phyloP scores from a whole-genome alignment of 495 filamentous ascomycete species.

The Tuber calosporum region DNA sequence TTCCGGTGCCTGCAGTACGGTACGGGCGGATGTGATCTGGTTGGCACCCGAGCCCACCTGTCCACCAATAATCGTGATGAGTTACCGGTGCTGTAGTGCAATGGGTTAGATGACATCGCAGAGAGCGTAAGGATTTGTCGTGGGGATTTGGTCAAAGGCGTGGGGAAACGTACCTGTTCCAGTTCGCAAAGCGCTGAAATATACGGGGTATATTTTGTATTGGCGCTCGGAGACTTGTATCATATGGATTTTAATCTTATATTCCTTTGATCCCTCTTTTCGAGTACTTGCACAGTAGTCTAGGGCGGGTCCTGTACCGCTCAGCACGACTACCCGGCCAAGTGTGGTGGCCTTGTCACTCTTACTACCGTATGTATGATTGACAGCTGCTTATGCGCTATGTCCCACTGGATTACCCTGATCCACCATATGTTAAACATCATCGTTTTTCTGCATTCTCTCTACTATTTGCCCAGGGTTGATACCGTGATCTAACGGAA shows the following conservation, averaged over 20 bases:
- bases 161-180: background rate
- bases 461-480: background rate
- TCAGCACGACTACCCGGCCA: background rate
- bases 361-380: too few relatives aligned
- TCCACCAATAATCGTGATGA: background rate
- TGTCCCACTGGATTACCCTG: background rate
- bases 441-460: background rate
- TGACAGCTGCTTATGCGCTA: background rate
- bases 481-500: background rate
- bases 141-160: background rate
- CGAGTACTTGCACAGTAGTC: too few relatives aligned
- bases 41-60: background rate
- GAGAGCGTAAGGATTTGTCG: background rate
- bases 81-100: too few relatives aligned
- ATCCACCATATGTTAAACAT: background rate
- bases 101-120: background rate
- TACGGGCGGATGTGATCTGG: background rate
- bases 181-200: too few relatives aligned
- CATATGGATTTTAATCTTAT: too few relatives aligned
- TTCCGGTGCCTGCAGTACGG: background rate
- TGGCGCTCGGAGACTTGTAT: too few relatives aligned
- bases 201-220: too few relatives aligned
- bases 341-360: background rate
- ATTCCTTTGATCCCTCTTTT: too few relatives aligned
- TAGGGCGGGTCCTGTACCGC: too few relatives aligned